Percentiles rank a stretch among this genome's conserved stretches.
These are phyloP conservation scores for Kwoniella pini DNA, from an alignment of 768 basidiomycete species.

Conservation along the genomic window DNA sequence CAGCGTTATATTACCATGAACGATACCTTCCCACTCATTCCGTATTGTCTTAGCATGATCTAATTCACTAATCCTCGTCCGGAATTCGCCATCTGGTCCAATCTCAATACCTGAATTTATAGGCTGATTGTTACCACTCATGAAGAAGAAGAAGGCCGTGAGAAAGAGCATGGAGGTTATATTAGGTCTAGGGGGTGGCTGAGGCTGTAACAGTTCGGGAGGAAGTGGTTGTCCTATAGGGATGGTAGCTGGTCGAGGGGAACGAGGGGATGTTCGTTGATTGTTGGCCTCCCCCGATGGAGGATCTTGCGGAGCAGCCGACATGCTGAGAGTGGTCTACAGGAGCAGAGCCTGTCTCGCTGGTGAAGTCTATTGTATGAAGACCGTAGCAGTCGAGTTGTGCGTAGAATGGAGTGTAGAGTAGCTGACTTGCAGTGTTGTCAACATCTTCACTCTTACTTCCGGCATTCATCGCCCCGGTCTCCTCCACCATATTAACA, in stretches of 20 bases:
- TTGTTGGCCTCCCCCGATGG: not conserved
- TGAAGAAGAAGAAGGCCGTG: slow-evolving; percentile 53
- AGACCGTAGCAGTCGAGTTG: too few relatives aligned
- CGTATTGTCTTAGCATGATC: slow-evolving; percentile 29
- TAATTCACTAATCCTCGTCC: slow-evolving; percentile 33
- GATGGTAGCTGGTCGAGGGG: slow-evolving; percentile 9
- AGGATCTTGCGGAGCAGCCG: not conserved
- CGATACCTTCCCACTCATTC: slow-evolving; percentile 37
- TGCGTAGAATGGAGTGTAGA: too few relatives aligned
- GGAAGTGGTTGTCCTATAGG: slow-evolving; percentile 2
- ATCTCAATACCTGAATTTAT: slow-evolving; percentile 22
- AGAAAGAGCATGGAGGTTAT: slow-evolving; percentile 50
- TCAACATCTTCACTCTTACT: not conserved
- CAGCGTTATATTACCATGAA: slow-evolving; percentile 34
- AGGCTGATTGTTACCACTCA: slow-evolving; percentile 34
- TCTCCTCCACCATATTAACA: too few relatives aligned
- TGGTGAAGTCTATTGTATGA: too few relatives aligned
- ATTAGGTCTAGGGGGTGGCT: slow-evolving; percentile 38
- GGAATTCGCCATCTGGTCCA: slow-evolving; percentile 41
- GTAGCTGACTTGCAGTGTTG: not conserved
- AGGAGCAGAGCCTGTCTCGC: too few relatives aligned
- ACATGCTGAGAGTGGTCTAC: not conserved
- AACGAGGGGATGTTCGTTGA: slow-evolving; percentile 15
- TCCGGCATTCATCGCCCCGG: slow-evolving; percentile 1
- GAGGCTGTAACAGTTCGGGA: slow-evolving; percentile 14